Percentiles rank a stretch among this genome's conserved stretches.
phyloP scores from a whole-genome alignment of 2,329 filamentous ascomycete genomes.

The Botryotinia convoluta region DNA sequence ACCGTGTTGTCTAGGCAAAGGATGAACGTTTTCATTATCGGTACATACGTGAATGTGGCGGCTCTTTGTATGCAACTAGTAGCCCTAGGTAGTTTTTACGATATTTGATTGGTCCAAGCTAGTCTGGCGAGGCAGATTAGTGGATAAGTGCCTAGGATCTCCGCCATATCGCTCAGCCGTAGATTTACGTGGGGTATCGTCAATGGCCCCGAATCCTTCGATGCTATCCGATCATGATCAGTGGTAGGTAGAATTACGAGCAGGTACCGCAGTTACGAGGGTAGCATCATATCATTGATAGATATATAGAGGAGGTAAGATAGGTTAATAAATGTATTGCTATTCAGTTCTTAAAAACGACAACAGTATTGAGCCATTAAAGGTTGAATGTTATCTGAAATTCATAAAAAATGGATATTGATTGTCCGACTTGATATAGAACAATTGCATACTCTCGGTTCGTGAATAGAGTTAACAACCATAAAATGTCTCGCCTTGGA shows the following conservation, averaged over 20 bases:
- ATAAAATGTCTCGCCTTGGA: background rate
- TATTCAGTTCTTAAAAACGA: background rate
- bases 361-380: background rate
- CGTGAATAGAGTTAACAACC: background rate
- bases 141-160: conserved; percentile 1
- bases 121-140: background rate
- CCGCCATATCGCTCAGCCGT: background rate
- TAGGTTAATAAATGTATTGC: background rate
- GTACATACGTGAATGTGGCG: background rate
- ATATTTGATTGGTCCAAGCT: background rate
- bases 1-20: conserved; percentile 7
- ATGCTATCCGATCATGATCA: background rate
- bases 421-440: background rate
- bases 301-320: background rate
- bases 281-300: background rate
- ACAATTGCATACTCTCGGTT: background rate
- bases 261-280: background rate
- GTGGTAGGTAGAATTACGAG: conserved; percentile 12
- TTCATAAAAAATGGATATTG: background rate
- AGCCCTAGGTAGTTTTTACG: background rate
- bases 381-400: background rate
- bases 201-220: background rate
- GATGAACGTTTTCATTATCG: background rate
- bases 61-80: background rate
- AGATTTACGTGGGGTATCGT: conserved; percentile 4